Evolutionary conservation across 257 asterid genomes (phyloP).

Genomic region (Solanum pennellii): DNA sequence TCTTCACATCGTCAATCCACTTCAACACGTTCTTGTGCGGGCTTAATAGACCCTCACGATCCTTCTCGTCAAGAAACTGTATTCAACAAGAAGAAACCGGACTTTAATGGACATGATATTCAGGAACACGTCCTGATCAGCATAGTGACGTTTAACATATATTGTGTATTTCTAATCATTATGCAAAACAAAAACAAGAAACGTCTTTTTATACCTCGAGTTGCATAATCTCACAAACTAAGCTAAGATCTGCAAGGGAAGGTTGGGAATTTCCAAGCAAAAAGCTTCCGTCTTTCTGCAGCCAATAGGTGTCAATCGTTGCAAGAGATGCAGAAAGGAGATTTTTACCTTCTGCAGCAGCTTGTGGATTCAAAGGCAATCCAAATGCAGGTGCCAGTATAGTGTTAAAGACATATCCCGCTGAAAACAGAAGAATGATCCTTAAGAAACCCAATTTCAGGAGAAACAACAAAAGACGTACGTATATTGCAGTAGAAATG

Average conservation of each 20-base stretch:
- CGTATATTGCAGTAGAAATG: background rate
- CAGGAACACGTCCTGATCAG: background rate
- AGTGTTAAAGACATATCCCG: constrained; percentile 28
- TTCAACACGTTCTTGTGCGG: constrained; percentile 49
- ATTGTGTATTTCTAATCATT: background rate
- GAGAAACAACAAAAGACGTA: background rate
- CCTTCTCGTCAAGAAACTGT: constrained; percentile 40
- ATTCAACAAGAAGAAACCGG: background rate
- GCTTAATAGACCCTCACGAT: constrained; percentile 36
- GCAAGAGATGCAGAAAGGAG: constrained; percentile 52
- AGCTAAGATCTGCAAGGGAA: constrained; percentile 85
- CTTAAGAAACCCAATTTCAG: background rate
- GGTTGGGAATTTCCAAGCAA: constrained; percentile 65
- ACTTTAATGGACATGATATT: background rate
- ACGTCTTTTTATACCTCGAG: constrained; percentile 46
- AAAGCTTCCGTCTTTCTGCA: constrained; percentile 56
- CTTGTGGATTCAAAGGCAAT: constrained; percentile 44
- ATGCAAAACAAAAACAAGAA: background rate
- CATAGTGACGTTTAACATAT: background rate
- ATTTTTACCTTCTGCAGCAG: constrained; percentile 66
- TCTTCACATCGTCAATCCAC: constrained; percentile 69
- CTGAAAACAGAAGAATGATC: constrained; percentile 27
- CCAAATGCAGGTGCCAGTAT: constrained; percentile 64
- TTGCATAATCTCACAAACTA: constrained; percentile 87
- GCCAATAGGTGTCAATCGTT: constrained; percentile 61